Percentiles rank a stretch among this genome's conserved stretches.
Conservation (phyloP, 176 grass and related monocot species). For the Aegilops sharonensis region DNA sequence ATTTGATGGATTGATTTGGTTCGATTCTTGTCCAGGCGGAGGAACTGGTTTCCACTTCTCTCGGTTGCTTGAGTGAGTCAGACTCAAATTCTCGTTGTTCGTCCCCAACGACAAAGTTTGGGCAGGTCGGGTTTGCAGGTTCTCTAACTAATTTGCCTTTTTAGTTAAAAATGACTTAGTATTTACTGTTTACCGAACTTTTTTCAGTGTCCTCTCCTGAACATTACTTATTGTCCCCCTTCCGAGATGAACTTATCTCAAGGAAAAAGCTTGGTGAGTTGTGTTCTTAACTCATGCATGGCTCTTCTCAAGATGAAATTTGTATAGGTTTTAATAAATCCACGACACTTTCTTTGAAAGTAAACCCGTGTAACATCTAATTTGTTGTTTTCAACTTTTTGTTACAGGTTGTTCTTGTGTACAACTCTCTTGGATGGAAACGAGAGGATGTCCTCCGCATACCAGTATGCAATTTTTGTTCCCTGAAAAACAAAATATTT, state of each 20-base stretch:
- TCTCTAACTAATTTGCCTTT: conserved; percentile 11
- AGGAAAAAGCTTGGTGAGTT: conserved; percentile 82
- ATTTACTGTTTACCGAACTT: conserved; percentile 27
- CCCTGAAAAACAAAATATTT: background rate
- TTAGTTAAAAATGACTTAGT: conserved; percentile 14
- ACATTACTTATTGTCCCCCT: conserved; percentile 83
- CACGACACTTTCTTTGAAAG: background rate
- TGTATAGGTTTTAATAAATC: background rate
- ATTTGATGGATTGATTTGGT: background rate
- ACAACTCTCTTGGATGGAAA: conserved; percentile 97
- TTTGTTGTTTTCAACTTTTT: conserved; percentile 20
- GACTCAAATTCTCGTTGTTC: conserved; percentile 50
- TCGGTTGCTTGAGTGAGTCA: conserved; percentile 75
- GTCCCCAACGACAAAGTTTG: conserved; percentile 59
- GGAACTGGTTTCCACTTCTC: conserved; percentile 72
- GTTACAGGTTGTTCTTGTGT: conserved; percentile 75
- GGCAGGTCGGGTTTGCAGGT: conserved; percentile 53
- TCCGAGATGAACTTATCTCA: conserved; percentile 64
- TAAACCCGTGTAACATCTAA: background rate
- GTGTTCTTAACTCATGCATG: conserved; percentile 4
- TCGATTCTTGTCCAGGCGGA: conserved; percentile 54
- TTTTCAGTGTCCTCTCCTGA: conserved; percentile 87
- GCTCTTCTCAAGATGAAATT: conserved; percentile 1
- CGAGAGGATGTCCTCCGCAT: conserved; percentile 79
- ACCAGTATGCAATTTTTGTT: conserved; percentile 58